Conservation (phyloP, 208 protist species). For the Acanthamoeba castellanii region DNA sequence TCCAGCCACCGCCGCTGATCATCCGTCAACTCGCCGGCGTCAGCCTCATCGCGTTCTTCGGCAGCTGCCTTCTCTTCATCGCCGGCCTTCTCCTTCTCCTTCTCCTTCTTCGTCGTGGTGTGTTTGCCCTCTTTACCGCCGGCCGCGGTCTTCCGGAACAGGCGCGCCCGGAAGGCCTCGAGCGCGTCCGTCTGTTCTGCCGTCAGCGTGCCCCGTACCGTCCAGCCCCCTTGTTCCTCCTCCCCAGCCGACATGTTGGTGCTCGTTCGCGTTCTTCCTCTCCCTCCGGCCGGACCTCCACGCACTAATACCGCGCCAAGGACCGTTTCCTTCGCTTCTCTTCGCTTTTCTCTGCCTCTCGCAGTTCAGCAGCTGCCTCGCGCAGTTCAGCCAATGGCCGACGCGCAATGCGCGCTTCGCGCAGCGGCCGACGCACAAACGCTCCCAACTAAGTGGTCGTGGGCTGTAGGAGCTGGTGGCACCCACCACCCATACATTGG, state of each 20-base stretch:
- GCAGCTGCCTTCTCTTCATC: not conserved
- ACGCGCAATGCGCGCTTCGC: no score
- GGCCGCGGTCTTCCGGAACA: not conserved
- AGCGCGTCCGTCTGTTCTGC: conserved; percentile 43
- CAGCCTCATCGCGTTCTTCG: not conserved
- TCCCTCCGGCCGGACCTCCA: not conserved
- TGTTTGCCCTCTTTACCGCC: not conserved
- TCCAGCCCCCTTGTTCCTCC: conserved; percentile 16
- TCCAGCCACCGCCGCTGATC: conserved; percentile 42
- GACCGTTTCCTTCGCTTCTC: conserved; percentile 3
- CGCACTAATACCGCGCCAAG: not conserved
- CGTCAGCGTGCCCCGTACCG: not conserved
- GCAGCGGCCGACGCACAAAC: no score
- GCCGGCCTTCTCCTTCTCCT: not conserved
- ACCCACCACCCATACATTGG: no score
- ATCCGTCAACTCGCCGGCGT: conserved; percentile 6
- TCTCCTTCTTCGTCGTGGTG: not conserved
- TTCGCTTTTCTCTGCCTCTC: not conserved
- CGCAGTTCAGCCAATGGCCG: no score
- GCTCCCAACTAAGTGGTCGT: no score
- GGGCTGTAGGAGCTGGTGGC: no score
- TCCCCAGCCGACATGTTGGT: not conserved
- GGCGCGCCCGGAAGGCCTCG: conserved; percentile 4
- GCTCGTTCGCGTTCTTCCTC: not conserved
- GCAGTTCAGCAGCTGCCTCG: no score